Percentiles rank a stretch among this genome's conserved stretches.
phyloP scores from a whole-genome alignment of 768 basidiomycete species.

The Lactifluus piperatus region DNA sequence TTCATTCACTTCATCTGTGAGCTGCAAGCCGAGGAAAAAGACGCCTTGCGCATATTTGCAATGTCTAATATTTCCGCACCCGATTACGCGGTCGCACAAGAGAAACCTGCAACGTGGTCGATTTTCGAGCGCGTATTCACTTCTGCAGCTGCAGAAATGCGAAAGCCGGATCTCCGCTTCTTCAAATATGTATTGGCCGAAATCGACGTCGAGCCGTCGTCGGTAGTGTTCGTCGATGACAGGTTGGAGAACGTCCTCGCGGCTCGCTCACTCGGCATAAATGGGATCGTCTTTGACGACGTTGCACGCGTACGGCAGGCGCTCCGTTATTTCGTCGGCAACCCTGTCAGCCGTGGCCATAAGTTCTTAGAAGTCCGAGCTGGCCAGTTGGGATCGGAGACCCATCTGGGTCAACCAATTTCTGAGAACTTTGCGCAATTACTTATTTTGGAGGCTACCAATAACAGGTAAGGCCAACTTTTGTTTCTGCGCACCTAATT shows the following conservation, averaged over 20 bases:
- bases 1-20: too few relatives aligned
- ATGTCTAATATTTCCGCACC: slow-evolving; percentile 55
- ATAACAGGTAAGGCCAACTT: too few relatives aligned
- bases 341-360: slow-evolving; percentile 37
- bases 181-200: slow-evolving; percentile 41
- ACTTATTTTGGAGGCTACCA: slow-evolving; percentile 45
- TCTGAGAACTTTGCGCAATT: slow-evolving; percentile 52
- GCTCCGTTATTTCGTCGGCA: slow-evolving; percentile 39
- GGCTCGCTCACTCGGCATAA: slow-evolving; percentile 47
- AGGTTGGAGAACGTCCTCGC: slow-evolving; percentile 50
- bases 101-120: slow-evolving; percentile 40
- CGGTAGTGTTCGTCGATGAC: slow-evolving; percentile 50
- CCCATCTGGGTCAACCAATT: slow-evolving; percentile 33
- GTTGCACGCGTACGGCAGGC: slow-evolving; percentile 33
- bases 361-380: slow-evolving; percentile 36
- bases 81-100: slow-evolving; percentile 39
- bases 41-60: slow-evolving; percentile 4
- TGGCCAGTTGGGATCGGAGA: slow-evolving; percentile 36
- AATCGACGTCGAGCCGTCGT: slow-evolving; percentile 36
- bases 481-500: too few relatives aligned
- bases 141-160: slow-evolving; percentile 42
- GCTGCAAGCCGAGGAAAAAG: too few relatives aligned
- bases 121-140: slow-evolving; percentile 44
- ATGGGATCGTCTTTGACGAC: slow-evolving; percentile 44
- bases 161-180: slow-evolving; percentile 48